These are phyloP conservation scores for Ilex asprella DNA, from an alignment of 257 asterid genomes.

Conservation along the genomic window DNA sequence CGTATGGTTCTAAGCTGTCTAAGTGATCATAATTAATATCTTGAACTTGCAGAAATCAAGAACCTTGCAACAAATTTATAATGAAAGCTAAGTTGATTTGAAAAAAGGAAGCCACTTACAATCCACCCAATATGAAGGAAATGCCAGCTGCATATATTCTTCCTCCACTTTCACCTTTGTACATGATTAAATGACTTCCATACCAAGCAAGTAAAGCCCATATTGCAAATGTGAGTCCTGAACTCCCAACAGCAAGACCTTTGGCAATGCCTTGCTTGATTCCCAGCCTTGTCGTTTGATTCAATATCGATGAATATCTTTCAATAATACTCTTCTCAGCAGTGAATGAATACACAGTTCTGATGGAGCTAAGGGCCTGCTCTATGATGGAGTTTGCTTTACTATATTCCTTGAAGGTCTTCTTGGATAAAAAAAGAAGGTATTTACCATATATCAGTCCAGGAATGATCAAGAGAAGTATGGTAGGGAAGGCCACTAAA, in stretches of 20 bases:
- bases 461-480: slow-evolving; percentile 54
- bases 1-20: too few relatives aligned
- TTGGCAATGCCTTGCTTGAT: slow-evolving; percentile 80
- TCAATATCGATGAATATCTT: slow-evolving; percentile 46
- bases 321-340: slow-evolving; percentile 67
- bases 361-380: slow-evolving; percentile 76
- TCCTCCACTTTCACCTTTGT: slow-evolving; percentile 82
- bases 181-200: slow-evolving; percentile 68
- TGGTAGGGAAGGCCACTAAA: slow-evolving; percentile 65
- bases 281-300: slow-evolving; percentile 51
- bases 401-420: slow-evolving; percentile 54
- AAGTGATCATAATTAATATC: too few relatives aligned
- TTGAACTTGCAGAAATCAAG: too few relatives aligned
- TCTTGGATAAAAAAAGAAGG: slow-evolving; percentile 39
- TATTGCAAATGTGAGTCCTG: slow-evolving; percentile 69
- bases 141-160: slow-evolving; percentile 69
- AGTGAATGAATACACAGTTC: slow-evolving; percentile 73
- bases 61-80: too few relatives aligned
- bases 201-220: slow-evolving; percentile 97
- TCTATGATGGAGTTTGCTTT: slow-evolving; percentile 57
- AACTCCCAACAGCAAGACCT: slow-evolving; percentile 78
- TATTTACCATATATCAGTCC: slow-evolving; percentile 70
- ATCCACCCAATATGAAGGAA: slow-evolving; percentile 80
- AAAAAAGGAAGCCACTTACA: slow-evolving; percentile 34
- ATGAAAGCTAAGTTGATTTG: too few relatives aligned